Evolutionary conservation across 225 moss, liverwort and hornwort species (phyloP), one percentile per base, ranked within the genome.

Genomic region (Ulota crispa): DNA sequence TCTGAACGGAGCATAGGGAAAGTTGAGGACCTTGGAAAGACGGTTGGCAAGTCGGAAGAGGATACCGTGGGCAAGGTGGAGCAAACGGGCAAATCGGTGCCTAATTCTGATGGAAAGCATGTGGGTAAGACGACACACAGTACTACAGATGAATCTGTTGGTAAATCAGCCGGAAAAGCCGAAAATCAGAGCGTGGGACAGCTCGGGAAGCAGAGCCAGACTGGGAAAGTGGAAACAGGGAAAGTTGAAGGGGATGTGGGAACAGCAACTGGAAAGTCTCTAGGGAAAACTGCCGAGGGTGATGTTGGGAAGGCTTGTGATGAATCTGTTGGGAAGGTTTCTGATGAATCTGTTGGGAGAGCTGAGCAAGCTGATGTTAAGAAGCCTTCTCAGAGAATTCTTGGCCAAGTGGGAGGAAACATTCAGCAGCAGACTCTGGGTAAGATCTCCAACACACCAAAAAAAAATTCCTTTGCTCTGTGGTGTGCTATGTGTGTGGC

Each of bases 131-230:
- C 53, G 76, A 19, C 53, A 52, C 15, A 56, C 18, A 30, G 28
- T 43, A 31, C 66, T 59, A 73, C 55, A 70, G 77, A 64, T 27
- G 72, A 63, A 30, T 12, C 32, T 20, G 62, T 72, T 37, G 79
- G 86, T 26, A 81, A 81, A 54, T 60, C 81, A 60, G 78, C 83
- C 0, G 81, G 81, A 34, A 83, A 78, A 81, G 20, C 78, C 36
- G 87, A 87, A 56, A 61, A 37, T 16, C 71, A 81, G 69, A 26
- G 23, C 56, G 70, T 67, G 13, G 83, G 83, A 31, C 85, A 83
- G 63, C n/a, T 76, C 39, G 83, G 55, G 45, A 70, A 71, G 70
- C 74, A 83, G 21, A 37, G 30, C 23, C 59, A 72, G 60, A 53
- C 43, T 39, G 85, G 73, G 77, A 79, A 89, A 42, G 45, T 71